A percentile compares a stretch with the other conserved stretches of the same genome.
Conservation (phyloP, 768 basidiomycete species). For the Candolleomyces aberdarensis region DNA sequence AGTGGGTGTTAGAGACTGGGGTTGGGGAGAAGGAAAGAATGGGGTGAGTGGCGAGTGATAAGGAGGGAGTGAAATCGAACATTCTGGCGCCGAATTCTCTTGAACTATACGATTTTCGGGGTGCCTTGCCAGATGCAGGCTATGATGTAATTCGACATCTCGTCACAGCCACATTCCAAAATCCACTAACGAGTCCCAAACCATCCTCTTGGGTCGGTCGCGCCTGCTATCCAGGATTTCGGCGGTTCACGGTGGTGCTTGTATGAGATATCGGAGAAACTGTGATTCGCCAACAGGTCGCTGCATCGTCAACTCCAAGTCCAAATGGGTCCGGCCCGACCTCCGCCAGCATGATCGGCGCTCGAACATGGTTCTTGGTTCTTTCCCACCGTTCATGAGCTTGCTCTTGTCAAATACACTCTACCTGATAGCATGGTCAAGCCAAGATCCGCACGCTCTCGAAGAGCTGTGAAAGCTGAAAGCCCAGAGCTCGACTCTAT, state of each 20-base stretch:
- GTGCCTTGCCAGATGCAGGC: conserved; percentile 7
- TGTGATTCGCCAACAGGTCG: background rate
- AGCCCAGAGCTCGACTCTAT: background rate
- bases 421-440: background rate
- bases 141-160: conserved; percentile 10
- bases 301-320: too few relatives aligned
- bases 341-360: background rate
- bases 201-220: background rate
- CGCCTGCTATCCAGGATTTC: background rate
- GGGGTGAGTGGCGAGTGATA: background rate
- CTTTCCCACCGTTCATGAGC: background rate
- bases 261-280: background rate
- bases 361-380: background rate
- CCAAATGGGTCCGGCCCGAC: too few relatives aligned
- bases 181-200: too few relatives aligned
- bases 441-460: background rate
- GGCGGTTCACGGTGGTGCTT: background rate
- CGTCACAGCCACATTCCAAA: background rate
- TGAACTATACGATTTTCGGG: background rate
- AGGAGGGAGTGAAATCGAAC: conserved; percentile 1
- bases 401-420: background rate
- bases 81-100: background rate
- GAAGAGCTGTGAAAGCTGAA: background rate
- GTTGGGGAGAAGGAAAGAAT: conserved; percentile 4
- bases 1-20: background rate